phyloP scores from a whole-genome alignment of 2,329 filamentous ascomycete species.

The Aspergillus piperis region DNA sequence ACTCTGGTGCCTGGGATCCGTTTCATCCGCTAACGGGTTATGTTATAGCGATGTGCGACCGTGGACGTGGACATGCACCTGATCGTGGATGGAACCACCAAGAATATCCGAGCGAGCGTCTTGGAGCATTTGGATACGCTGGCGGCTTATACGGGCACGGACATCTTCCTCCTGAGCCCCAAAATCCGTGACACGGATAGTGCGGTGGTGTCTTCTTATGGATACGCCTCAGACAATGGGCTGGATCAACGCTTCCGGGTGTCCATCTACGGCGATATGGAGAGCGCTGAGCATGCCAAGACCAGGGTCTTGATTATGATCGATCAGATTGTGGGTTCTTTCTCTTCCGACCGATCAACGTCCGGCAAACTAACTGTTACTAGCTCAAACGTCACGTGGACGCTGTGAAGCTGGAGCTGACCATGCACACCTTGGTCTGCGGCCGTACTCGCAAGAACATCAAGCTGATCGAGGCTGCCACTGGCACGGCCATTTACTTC shows the following conservation, averaged over 20 bases:
- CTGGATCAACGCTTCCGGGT: slow-evolving; percentile 87
- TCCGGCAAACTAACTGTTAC: slow-evolving; percentile 18
- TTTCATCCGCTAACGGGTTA: not conserved
- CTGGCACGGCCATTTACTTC: slow-evolving; percentile 97
- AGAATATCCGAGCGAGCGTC: slow-evolving; percentile 72
- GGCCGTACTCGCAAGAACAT: slow-evolving; percentile 96
- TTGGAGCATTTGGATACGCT: slow-evolving; percentile 84
- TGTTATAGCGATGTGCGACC: slow-evolving; percentile 76
- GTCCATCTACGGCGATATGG: slow-evolving; percentile 90
- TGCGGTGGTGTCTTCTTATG: slow-evolving; percentile 70
- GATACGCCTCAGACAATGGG: slow-evolving; percentile 76
- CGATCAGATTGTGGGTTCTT: slow-evolving; percentile 73
- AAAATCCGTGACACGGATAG: slow-evolving; percentile 79
- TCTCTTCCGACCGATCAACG: slow-evolving; percentile 6
- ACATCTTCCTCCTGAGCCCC: slow-evolving; percentile 92
- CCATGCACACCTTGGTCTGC: slow-evolving; percentile 87
- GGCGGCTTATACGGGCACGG: slow-evolving; percentile 85
- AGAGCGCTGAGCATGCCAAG: slow-evolving; percentile 96
- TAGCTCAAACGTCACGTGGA: slow-evolving; percentile 66
- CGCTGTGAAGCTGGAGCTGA: slow-evolving; percentile 76
- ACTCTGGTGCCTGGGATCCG: not conserved
- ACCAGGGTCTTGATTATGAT: slow-evolving; percentile 95
- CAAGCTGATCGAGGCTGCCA: slow-evolving; percentile 93
- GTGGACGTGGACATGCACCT: slow-evolving; percentile 92
- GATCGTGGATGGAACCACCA: slow-evolving; percentile 72